phyloP scores from a whole-genome alignment of 139 green algal genomes.

The Micractinium sp. region DNA sequence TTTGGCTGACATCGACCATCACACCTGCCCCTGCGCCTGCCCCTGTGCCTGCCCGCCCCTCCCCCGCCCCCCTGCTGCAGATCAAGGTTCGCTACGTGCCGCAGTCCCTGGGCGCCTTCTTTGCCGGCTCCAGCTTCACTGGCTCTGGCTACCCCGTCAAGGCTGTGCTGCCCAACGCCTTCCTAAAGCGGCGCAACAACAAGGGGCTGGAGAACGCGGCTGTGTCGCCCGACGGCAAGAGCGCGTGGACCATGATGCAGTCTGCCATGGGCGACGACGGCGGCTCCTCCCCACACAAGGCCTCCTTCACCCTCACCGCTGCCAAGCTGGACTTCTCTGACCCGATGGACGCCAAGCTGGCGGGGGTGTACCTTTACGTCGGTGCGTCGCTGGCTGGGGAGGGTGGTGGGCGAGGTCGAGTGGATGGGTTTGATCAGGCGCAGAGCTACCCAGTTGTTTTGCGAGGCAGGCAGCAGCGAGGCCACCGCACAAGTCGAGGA shows the following conservation, averaged over 20 bases:
- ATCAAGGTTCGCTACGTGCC: conserved; percentile 9
- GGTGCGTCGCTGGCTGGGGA: not conserved
- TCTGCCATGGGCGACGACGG: conserved; percentile 5
- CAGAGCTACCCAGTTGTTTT: too few species aligned
- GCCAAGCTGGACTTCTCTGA: not conserved
- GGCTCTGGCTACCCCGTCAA: not conserved
- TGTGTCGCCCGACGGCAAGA: conserved; percentile 2
- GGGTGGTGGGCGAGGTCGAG: too few species aligned
- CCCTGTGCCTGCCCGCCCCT: not conserved
- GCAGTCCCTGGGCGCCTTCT: not conserved
- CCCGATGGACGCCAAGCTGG: not conserved
- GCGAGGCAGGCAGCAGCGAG: too few species aligned
- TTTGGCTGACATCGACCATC: too few species aligned
- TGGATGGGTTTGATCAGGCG: too few species aligned
- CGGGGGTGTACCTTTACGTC: not conserved
- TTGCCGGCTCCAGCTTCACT: not conserved
- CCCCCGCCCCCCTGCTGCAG: not conserved
- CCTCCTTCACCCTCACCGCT: conserved; percentile 5
- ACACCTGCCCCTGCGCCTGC: not conserved
- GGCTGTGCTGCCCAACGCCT: not conserved
- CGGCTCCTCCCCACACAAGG: not conserved
- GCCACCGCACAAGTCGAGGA: too few species aligned
- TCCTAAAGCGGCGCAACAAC: not conserved
- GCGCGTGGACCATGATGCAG: not conserved
- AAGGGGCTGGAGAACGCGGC: conserved; percentile 7